Conservation (phyloP, 2,329 filamentous ascomycete species). For the Cladorrhinum sp. region DNA sequence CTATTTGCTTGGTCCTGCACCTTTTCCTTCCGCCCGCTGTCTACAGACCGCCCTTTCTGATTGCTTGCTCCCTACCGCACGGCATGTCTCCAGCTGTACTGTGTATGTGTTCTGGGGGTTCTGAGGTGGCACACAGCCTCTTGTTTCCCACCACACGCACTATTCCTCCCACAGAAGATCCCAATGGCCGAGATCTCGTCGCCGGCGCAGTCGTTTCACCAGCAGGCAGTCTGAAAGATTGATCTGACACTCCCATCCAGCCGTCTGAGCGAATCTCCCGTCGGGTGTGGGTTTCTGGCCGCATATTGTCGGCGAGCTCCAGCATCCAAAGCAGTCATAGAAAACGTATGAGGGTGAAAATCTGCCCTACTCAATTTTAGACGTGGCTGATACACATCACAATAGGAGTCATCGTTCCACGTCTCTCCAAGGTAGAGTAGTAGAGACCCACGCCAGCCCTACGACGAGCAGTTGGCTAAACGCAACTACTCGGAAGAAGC, state of each 20-base stretch:
- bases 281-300: constrained; percentile 5
- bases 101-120: no score
- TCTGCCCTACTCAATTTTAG: background rate
- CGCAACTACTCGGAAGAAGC: background rate
- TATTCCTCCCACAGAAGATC: background rate
- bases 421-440: no score
- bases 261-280: background rate
- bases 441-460: constrained; percentile 2
- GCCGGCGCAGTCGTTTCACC: constrained; percentile 8
- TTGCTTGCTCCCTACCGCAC: background rate
- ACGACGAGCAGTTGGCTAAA: constrained; percentile 6
- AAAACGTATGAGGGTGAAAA: background rate
- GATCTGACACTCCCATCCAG: background rate
- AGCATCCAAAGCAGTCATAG: background rate
- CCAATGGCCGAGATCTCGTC: background rate
- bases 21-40: background rate
- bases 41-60: constrained; percentile 4
- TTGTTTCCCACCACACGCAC: background rate
- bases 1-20: background rate
- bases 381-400: background rate
- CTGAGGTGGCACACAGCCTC: constrained; percentile 9
- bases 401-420: background rate
- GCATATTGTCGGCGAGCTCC: background rate
- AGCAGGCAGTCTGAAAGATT: background rate
- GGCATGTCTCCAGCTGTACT: no score